phyloP scores from a whole-genome alignment of 2,329 filamentous ascomycete genomes.

The Diaporthe ilicicola region DNA sequence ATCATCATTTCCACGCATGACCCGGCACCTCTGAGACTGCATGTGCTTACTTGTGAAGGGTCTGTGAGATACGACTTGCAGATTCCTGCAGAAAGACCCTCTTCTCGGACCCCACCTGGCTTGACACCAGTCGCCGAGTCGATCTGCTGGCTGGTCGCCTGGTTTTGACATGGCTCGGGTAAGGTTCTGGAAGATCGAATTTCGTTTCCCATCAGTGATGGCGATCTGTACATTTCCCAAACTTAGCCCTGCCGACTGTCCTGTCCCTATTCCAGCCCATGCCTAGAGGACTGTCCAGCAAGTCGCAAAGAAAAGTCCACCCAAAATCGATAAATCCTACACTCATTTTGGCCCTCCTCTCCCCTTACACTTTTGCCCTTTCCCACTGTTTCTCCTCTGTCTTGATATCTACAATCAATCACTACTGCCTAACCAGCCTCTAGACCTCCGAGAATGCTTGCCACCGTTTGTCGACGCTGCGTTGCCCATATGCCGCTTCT shows the following conservation, averaged over 20 bases:
- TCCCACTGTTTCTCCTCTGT: not conserved
- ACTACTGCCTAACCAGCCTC: not conserved
- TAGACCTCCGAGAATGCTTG: not conserved
- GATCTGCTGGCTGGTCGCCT: not conserved
- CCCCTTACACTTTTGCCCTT: not conserved
- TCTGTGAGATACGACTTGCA: conserved; percentile 2
- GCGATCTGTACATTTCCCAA: conserved; percentile 18
- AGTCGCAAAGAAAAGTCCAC: not conserved
- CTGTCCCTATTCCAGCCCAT: not conserved
- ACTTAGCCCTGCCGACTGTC: not conserved
- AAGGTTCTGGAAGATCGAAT: conserved; percentile 23
- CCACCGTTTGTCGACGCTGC: not conserved
- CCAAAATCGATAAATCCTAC: conserved; percentile 1
- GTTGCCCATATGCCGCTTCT: not conserved
- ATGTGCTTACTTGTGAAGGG: conserved; percentile 17
- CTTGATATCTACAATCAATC: not conserved
- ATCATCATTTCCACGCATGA: conserved; percentile 20
- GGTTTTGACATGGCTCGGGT: conserved; percentile 6
- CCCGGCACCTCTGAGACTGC: conserved; percentile 23
- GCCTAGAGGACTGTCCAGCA: not conserved
- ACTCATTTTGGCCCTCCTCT: not conserved
- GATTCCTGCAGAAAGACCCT: not conserved
- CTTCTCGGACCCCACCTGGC: not conserved
- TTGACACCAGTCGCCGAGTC: not conserved
- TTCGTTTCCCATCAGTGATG: conserved; percentile 14